Percentiles rank a stretch among this genome's conserved stretches.
phyloP scores from a whole-genome alignment of 2,329 filamentous ascomycete genomes.

The Leptodontidium sp. region DNA sequence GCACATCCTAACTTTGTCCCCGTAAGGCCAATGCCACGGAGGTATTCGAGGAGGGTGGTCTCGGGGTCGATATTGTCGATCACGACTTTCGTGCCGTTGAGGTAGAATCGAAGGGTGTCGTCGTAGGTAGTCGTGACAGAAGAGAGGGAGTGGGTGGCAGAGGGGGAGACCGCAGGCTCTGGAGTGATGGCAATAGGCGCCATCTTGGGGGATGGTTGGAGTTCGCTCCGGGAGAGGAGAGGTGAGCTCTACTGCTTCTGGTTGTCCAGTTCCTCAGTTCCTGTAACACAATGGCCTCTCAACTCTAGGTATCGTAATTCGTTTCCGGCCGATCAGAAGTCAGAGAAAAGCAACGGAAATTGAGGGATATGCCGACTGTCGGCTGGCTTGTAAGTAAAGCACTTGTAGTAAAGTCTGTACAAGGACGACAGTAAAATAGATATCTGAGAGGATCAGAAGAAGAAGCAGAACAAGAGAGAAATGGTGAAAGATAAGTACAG shows the following conservation, averaged over 20 bases:
- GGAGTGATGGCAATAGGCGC: constrained; percentile 64
- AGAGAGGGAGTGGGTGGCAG: constrained; percentile 53
- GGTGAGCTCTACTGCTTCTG: neutral
- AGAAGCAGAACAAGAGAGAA: neutral
- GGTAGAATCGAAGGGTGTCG: constrained; percentile 89
- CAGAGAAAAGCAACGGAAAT: neutral
- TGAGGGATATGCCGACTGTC: neutral
- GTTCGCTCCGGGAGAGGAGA: neutral
- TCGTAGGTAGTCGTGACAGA: constrained; percentile 80
- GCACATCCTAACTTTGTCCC: constrained; percentile 97
- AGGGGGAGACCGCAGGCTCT: constrained; percentile 51
- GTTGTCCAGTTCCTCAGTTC: neutral
- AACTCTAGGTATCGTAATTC: neutral
- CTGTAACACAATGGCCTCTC: neutral
- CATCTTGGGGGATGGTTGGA: constrained; percentile 51
- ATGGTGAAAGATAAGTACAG: neutral
- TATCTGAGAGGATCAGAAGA: neutral
- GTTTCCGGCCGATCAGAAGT: neutral
- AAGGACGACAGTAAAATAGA: neutral
- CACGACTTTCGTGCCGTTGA: constrained; percentile 90
- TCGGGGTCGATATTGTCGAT: constrained; percentile 91
- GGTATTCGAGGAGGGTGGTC: constrained; percentile 89
- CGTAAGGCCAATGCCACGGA: constrained; percentile 90
- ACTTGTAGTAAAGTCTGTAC: neutral
- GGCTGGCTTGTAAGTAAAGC: neutral